These are phyloP conservation scores for Pterulicium gracile DNA, from an alignment of 1,284 basidiomycete species.

Conservation along the genomic window DNA sequence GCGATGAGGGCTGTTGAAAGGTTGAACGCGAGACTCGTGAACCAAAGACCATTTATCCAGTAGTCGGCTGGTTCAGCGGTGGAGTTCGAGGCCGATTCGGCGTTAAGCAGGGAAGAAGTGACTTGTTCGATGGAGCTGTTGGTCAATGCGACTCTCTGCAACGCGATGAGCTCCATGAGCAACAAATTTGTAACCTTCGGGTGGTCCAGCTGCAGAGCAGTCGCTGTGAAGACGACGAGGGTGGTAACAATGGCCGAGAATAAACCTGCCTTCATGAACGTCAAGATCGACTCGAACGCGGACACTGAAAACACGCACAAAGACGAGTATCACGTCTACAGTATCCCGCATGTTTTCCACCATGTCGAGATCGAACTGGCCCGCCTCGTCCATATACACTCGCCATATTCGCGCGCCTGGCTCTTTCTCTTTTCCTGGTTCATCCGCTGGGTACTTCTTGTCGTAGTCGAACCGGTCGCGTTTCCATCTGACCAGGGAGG, in stretches of 20 bases:
- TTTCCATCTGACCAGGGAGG: no score
- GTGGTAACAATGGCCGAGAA: slow-evolving; percentile 2
- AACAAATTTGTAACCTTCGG: neutral
- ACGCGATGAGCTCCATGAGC: neutral
- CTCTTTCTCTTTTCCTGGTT: neutral
- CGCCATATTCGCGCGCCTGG: slow-evolving; percentile 2
- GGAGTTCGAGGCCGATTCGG: neutral
- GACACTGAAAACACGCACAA: slow-evolving; percentile 3
- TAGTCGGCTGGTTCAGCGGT: neutral
- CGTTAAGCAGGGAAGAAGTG: neutral
- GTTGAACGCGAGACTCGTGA: slow-evolving; percentile 2
- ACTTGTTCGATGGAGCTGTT: neutral
- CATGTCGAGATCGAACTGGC: neutral
- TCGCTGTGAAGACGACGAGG: neutral
- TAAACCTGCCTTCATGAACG: neutral
- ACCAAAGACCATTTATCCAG: slow-evolving; percentile 1
- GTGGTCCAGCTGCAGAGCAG: neutral
- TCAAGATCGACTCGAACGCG: neutral
- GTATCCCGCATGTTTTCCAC: slow-evolving; percentile 2
- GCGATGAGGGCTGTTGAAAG: neutral
- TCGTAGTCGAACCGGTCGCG: no score
- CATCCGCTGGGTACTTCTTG: slow-evolving; percentile 1
- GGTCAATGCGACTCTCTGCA: neutral
- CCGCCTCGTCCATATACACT: slow-evolving; percentile 1
- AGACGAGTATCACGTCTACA: slow-evolving; percentile 3